Base-by-base conservation (phyloP, 176 grass and related monocot genomes). In the Rhipidocladum racemiflorum region DNA sequence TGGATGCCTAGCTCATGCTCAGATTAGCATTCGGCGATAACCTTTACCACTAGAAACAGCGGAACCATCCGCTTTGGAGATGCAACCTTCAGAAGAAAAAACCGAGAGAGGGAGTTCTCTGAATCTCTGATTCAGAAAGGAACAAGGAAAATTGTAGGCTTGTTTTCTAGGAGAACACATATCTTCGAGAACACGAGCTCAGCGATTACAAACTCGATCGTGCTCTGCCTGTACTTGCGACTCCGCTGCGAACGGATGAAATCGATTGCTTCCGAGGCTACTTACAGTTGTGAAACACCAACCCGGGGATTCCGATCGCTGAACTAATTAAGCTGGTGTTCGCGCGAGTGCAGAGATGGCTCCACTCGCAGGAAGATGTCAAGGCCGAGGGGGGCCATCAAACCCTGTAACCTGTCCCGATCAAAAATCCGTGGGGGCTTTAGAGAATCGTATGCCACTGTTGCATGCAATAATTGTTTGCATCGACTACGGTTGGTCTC, bases 391-490 rank as follows among this genome's bases (percentile, higher is more conserved):
- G n/a, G 78, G 49, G 24, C 78, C 65, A 69, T 69, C 78, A 42
- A 20, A 28, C 24, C 23, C 36, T 44, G 65, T 40, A 55, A 68
- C 32, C 13, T 40, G 64, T 69, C 64, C 38, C 39, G 27, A 45
- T 48, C 53, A 21, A 32, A 32, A 17, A 71, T 60, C 51, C 6
- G 16, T 34, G 16, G 49, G 18, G 48, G 32, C 32, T 21, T n/a
- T 49, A 69, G 81, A 40, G 64, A 68, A 68, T 70, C 65, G 40
- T 43, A 23, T 14, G 68, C 68, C 84, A 66, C 60, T 80, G 69
- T 46, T 54, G 77, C 77, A 65, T 10, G 49, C 60, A 67, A n/a
- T 71, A 50, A 69, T 35, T 60, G 60, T 43, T 43, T 60, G 70
- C 46, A 29, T 28, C 21, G 69, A 44, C 42, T 46, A 49, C 61